phyloP scores from a whole-genome alignment of 305 asterid genomes.

The Plantago coronopus region DNA sequence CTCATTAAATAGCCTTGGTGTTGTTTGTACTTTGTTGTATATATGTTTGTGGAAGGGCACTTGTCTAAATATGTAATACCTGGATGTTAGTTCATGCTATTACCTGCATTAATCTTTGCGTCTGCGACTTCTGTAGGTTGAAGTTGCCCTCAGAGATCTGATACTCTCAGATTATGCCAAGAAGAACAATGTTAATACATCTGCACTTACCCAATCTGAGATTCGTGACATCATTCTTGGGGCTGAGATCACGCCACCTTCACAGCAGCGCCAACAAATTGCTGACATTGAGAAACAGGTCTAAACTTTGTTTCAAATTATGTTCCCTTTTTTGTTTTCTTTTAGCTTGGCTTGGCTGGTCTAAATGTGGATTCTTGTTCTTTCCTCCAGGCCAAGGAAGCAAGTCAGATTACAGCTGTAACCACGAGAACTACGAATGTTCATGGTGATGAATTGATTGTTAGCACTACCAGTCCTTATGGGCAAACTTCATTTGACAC shows the following conservation, averaged over 20 bases:
- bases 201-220: constrained; percentile 93
- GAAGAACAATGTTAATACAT: constrained; percentile 99
- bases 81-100: too few species aligned
- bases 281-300: constrained; percentile 99
- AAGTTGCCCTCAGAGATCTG: constrained; percentile 93
- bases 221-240: constrained; percentile 99
- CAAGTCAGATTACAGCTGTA: constrained; percentile 94
- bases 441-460: constrained; percentile 92
- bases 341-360: not conserved
- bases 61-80: not conserved
- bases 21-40: too few species aligned
- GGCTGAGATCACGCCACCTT: constrained; percentile 98
- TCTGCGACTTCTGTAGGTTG: constrained; percentile 58
- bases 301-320: not conserved
- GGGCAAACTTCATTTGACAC: constrained; percentile 89
- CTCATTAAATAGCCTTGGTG: not conserved
- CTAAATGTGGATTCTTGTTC: constrained; percentile 10
- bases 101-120: constrained; percentile 4
- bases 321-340: not conserved
- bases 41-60: not conserved
- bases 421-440: constrained; percentile 93
- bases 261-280: constrained; percentile 98
- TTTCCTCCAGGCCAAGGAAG: constrained; percentile 73
- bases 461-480: constrained; percentile 94
- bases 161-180: constrained; percentile 97